A percentile compares a stretch with the other conserved stretches of the same genome.
Evolutionary conservation across 1,284 basidiomycete species (phyloP).

Genomic region (Bjerkandera adusta): DNA sequence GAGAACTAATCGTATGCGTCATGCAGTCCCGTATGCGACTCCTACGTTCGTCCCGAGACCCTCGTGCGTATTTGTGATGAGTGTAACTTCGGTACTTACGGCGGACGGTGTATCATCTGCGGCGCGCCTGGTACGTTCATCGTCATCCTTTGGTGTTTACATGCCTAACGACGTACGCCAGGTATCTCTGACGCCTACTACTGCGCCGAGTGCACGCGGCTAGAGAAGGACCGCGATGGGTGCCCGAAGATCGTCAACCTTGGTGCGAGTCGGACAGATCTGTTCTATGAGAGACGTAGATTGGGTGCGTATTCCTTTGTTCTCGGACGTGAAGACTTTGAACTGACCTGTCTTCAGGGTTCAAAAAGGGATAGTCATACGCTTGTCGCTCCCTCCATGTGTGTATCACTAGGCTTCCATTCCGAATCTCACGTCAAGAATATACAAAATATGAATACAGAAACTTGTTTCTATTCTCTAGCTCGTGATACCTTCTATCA

Average conservation of each 20-base stretch:
- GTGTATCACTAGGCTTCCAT: no score
- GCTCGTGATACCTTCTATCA: no score
- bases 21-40: slow-evolving; percentile 96
- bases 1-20: not conserved
- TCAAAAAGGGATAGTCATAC: slow-evolving; percentile 72
- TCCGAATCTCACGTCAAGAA: no score
- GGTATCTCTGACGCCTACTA: slow-evolving; percentile 98
- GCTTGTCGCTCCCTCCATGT: no score
- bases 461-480: no score
- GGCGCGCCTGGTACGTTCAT: slow-evolving; percentile 77
- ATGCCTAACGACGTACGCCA: slow-evolving; percentile 28
- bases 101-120: slow-evolving; percentile 96
- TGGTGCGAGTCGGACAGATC: slow-evolving; percentile 84
- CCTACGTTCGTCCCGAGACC: slow-evolving; percentile 97
- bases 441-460: no score
- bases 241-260: slow-evolving; percentile 99
- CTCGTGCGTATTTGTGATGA: slow-evolving; percentile 98
- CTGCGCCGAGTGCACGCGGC: slow-evolving; percentile 92
- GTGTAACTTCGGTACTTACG: slow-evolving; percentile 98
- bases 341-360: slow-evolving; percentile 43
- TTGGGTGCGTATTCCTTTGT: slow-evolving; percentile 47
- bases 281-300: slow-evolving; percentile 86
- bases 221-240: slow-evolving; percentile 98
- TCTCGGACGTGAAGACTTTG: not conserved
- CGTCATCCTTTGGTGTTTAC: not conserved